A percentile compares a stretch with the other conserved stretches of the same genome.
Conservation (phyloP, 2,329 filamentous ascomycete species). For the Colletotrichum tofieldiae region DNA sequence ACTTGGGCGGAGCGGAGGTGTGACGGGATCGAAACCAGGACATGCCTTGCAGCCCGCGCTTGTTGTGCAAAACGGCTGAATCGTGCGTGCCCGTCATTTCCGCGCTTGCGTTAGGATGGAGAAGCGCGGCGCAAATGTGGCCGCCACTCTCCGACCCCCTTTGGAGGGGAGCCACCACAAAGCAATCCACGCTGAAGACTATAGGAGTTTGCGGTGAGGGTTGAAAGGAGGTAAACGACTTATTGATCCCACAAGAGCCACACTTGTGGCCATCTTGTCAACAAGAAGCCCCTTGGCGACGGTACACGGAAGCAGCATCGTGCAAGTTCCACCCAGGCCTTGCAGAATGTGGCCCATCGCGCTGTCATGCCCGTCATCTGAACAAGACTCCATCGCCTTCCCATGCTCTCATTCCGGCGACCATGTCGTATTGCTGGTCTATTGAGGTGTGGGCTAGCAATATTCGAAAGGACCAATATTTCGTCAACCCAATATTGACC, state of each 20-base stretch:
- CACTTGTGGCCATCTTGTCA: slow-evolving; percentile 18
- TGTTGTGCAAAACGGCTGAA: slow-evolving; percentile 30
- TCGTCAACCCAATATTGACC: slow-evolving; percentile 27
- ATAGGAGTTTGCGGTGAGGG: slow-evolving; percentile 1
- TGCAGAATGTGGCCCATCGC: slow-evolving; percentile 8
- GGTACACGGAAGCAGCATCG: slow-evolving; percentile 25
- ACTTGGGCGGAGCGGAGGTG: slow-evolving; percentile 17
- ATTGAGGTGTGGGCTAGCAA: slow-evolving; percentile 29
- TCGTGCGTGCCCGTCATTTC: slow-evolving; percentile 28
- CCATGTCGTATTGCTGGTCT: slow-evolving; percentile 17
- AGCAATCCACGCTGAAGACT: slow-evolving; percentile 1
- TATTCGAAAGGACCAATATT: slow-evolving; percentile 32
- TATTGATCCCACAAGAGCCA: slow-evolving; percentile 9
- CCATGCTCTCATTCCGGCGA: slow-evolving; percentile 1
- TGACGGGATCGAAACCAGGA: slow-evolving; percentile 27
- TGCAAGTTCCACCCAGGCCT: slow-evolving; percentile 18
- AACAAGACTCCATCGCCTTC: not conserved
- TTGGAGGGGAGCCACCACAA: slow-evolving; percentile 7
- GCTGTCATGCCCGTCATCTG: slow-evolving; percentile 36
- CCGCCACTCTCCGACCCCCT: slow-evolving; percentile 21
- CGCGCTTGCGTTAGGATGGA: slow-evolving; percentile 36
- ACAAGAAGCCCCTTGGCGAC: slow-evolving; percentile 16
- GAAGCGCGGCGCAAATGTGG: slow-evolving; percentile 33
- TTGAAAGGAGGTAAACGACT: slow-evolving; percentile 3
- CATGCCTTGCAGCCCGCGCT: slow-evolving; percentile 34